These are phyloP conservation scores for Carex arenaria DNA, from an alignment of 202 grass and related monocot species.

Conservation along the genomic window DNA sequence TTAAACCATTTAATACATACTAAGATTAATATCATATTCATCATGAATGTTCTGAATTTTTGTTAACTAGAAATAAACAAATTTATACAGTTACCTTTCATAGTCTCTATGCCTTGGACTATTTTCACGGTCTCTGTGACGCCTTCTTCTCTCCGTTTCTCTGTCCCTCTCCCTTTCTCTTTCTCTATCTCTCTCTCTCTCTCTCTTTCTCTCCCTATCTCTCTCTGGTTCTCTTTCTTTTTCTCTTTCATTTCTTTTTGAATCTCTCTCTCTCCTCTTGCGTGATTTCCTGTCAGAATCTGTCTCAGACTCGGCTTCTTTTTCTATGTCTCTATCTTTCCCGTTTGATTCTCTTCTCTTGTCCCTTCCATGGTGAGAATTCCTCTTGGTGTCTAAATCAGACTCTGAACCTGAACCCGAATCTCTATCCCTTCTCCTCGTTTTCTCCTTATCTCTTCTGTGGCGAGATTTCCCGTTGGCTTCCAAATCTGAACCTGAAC, in stretches of 20 bases:
- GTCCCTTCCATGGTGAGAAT: neutral
- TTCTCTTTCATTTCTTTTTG: constrained; percentile 3
- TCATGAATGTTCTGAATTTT: neutral
- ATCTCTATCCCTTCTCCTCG: neutral
- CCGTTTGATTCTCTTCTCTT: constrained; percentile 12
- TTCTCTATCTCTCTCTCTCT: neutral
- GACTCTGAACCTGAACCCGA: neutral
- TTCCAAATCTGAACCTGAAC: neutral
- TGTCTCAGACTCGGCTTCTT: neutral
- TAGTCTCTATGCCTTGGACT: constrained; percentile 6
- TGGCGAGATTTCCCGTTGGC: neutral
- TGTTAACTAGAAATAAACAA: neutral
- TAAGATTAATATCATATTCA: neutral
- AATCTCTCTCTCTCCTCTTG: constrained; percentile 15
- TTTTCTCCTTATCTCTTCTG: constrained; percentile 1
- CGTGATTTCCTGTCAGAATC: constrained; percentile 9
- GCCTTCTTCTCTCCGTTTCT: constrained; percentile 18
- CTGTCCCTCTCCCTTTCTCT: constrained; percentile 15
- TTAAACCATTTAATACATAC: neutral
- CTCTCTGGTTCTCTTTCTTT: constrained; percentile 10
- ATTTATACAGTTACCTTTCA: neutral
- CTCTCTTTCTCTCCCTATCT: neutral
- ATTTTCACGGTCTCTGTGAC: constrained; percentile 17
- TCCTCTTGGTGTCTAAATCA: neutral
- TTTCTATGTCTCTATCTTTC: constrained; percentile 10